Evolutionary conservation across 257 asterid genomes (phyloP), one percentile per base, ranked within the genome.

Genomic region (Avicennia marina): DNA sequence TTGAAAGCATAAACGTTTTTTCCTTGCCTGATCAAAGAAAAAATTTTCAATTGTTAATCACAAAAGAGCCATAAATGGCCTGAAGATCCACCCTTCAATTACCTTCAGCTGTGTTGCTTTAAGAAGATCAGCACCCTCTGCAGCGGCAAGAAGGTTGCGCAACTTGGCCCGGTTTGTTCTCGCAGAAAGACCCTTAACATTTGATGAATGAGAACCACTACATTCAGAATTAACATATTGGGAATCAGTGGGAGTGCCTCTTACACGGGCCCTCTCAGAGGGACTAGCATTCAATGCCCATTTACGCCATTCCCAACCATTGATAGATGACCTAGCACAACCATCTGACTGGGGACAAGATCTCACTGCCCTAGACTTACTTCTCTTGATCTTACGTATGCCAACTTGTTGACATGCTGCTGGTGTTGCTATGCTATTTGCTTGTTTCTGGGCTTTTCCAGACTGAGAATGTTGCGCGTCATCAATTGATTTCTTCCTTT

Each of bases 221-320:
- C 68, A 60, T 57, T 84, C 94, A 22, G 73, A 52, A 58, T 61
- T 70, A 52, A 64, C 42, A 65, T 63, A 33, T 40, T 71, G 79
- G 66, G 79, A 67, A 65, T 67, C 75, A 57, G 40, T 49, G 52
- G 44, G 58, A 67, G 72, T 69, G 62, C 97, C 97, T 78, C 99
- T 82, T 18, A 76, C 67, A 34, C 65, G 80, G 41, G 94, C 79
- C 74, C 86, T 80, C 75, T 86, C 95, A 52, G 87, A 65, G 24
- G 95, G 91, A 78, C 83, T 86, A 36, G 96, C 95, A 41, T 53
- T 74, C 44, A 65, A 64, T 40, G 97, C 87, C 99, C 99, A 93
- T 68, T 75, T 82, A 72, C 80, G 97, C 99, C 99, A 93, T 63
- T 89, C 91, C 99, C 99, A 86, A 53, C 99, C 99, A 62, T 69